Evolutionary conservation across 345 rosid genomes (phyloP).

Genomic region (Rhodamnia argentea): DNA sequence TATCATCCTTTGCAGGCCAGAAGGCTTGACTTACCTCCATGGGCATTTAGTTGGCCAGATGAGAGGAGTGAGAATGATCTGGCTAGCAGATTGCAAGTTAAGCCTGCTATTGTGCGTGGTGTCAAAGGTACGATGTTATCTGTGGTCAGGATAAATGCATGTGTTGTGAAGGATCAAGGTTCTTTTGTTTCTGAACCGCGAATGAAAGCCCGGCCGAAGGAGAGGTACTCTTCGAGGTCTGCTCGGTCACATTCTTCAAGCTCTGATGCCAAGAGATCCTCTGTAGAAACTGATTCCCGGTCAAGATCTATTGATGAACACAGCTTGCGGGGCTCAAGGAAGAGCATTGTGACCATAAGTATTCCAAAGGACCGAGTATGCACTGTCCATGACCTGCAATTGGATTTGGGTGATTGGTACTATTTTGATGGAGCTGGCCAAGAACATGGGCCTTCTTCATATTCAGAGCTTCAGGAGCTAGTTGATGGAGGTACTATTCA

Average conservation of each 20-base stretch:
- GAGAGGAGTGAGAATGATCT: slow-evolving; percentile 52
- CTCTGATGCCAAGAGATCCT: slow-evolving; percentile 53
- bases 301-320: slow-evolving; percentile 35
- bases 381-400: slow-evolving; percentile 57
- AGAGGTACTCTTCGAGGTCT: slow-evolving; percentile 59
- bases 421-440: slow-evolving; percentile 90
- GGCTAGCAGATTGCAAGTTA: slow-evolving; percentile 25
- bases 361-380: slow-evolving; percentile 61
- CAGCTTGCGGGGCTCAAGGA: slow-evolving; percentile 34
- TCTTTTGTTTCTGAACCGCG: slow-evolving; percentile 68
- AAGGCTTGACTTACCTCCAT: slow-evolving; percentile 91
- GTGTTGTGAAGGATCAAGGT: slow-evolving; percentile 92
- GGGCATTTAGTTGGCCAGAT: slow-evolving; percentile 74
- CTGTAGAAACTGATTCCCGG: slow-evolving; percentile 43
- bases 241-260: slow-evolving; percentile 46
- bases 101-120: slow-evolving; percentile 50
- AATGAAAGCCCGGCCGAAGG: slow-evolving; percentile 58
- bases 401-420: slow-evolving; percentile 97
- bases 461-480: slow-evolving; percentile 64
- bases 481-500: slow-evolving; percentile 61
- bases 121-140: slow-evolving; percentile 61
- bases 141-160: slow-evolving; percentile 92
- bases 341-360: slow-evolving; percentile 26
- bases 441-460: slow-evolving; percentile 77
- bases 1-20: slow-evolving; percentile 63